Percentiles rank a stretch among this genome's conserved stretches.
These are phyloP conservation scores for Barnettozyma sp. DNA, from an alignment of 805 yeast species.

Conservation along the genomic window DNA sequence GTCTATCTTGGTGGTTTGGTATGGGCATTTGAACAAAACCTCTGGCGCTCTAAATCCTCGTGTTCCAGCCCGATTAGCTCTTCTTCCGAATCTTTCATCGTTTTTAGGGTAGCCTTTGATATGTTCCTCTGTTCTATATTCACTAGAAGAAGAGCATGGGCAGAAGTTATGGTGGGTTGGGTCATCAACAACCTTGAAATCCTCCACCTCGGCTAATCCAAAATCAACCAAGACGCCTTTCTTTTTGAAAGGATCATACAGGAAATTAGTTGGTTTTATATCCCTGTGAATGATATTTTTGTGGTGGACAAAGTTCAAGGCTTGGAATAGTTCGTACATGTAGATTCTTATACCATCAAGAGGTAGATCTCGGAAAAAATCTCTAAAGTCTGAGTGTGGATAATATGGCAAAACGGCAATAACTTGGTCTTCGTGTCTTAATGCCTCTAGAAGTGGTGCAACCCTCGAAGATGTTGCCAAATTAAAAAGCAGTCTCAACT, in stretches of 20 bases:
- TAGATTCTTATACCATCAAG: constrained; percentile 74
- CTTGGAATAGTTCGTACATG: constrained; percentile 70
- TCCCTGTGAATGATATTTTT: constrained; percentile 70
- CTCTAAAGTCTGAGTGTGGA: constrained; percentile 85
- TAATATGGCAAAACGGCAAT: constrained; percentile 88
- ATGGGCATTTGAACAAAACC: constrained; percentile 42
- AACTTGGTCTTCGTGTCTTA: constrained; percentile 85
- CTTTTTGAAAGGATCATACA: constrained; percentile 43
- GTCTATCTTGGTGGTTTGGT: constrained; percentile 65
- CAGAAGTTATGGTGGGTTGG: constrained; percentile 34
- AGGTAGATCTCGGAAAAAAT: constrained; percentile 74
- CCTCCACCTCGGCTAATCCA: constrained; percentile 57
- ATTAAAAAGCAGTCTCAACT: constrained; percentile 66
- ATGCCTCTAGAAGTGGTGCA: constrained; percentile 85
- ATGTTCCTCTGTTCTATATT: constrained; percentile 24
- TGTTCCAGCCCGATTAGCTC: constrained; percentile 95
- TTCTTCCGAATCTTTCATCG: constrained; percentile 79
- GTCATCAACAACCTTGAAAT: constrained; percentile 12
- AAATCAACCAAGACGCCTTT: constrained; percentile 71
- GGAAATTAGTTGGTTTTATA: constrained; percentile 71
- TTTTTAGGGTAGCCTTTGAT: constrained; percentile 74
- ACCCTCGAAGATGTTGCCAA: constrained; percentile 65
- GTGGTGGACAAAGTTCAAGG: constrained; percentile 60
- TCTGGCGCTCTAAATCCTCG: constrained; percentile 88
- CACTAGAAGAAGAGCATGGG: constrained; percentile 40